Evolutionary conservation across 2,329 filamentous ascomycete genomes (phyloP), one percentile per base, ranked within the genome.

Genomic region (Colletotrichum zoysiae): DNA sequence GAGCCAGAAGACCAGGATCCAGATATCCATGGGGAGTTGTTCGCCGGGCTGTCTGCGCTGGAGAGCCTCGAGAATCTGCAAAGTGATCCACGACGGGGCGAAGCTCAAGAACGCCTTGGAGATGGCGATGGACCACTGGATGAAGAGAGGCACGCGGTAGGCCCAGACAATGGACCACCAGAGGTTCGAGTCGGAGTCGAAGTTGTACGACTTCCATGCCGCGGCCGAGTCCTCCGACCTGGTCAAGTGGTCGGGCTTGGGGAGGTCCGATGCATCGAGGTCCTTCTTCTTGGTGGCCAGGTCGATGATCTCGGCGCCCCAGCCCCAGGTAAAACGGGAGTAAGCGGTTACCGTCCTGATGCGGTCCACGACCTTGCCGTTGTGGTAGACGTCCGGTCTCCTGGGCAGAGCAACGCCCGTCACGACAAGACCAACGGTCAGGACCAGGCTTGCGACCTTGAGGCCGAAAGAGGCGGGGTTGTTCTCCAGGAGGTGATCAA

Each of bases 1-100:
- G 46, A 95, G 85, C 59, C 85, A 88, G 35, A 91, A 77, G 1
- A 94, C 91, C 85, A 92, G 91, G n/a, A 88, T 78, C 90, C 91
- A 93, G 0, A 90, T 87, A 46, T 88, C 84, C 0, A 85, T 76
- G 2, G 85, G 83, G 12, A 88, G 82, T 23, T 82, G 77, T 23
- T 84, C 79, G 1, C 85, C 86, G 1, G 78, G 77, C 5, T 82
- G 79, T 16, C 88, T 85, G 18, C 78, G 79, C 79, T 95, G 92
- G 11, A 95, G 84, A 1, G 88, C 85, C 44, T 84, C 85, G 26
- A 95, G 85, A 16, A 95, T 86, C 58, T 88, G 87, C 69, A 91
- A 85, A 74, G 93, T 89, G 38, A 90, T 87, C 78, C 91, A 89
- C 76, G 94, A 93, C 0, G 93, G 93, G 0, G 89, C 87, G 70